Evolutionary conservation across 345 rosid species (phyloP).

Genomic region (Limnanthes douglasii): DNA sequence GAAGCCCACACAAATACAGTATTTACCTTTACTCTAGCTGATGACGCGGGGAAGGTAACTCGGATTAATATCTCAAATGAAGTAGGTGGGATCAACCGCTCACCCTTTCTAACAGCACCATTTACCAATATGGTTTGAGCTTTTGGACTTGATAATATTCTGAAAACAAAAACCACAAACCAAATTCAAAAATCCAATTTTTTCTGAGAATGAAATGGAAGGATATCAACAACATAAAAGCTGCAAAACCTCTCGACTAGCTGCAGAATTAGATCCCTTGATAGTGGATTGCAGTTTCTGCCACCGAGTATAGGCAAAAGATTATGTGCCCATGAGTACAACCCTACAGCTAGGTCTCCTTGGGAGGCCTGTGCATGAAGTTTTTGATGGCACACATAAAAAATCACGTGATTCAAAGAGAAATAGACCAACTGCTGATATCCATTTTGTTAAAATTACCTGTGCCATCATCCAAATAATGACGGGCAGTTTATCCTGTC

Average conservation of each 20-base stretch:
- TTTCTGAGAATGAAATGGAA: not conserved
- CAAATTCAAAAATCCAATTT: conserved; percentile 3
- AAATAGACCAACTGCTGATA: not conserved
- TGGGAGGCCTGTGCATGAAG: conserved; percentile 33
- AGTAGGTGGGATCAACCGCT: conserved; percentile 51
- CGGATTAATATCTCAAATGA: conserved; percentile 43
- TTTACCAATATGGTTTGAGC: conserved; percentile 52
- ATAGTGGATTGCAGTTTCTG: conserved; percentile 51
- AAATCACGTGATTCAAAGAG: conserved; percentile 1
- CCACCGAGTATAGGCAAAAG: conserved; percentile 32
- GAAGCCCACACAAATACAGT: no score
- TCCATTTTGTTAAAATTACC: conserved; percentile 15
- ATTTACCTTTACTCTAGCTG: conserved; percentile 51
- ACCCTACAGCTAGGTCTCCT: conserved; percentile 57
- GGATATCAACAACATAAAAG: not conserved
- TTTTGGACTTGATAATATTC: conserved; percentile 47
- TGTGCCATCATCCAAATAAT: conserved; percentile 62
- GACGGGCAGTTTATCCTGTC: conserved; percentile 65
- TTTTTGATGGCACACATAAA: not conserved
- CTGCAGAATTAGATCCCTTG: conserved; percentile 65
- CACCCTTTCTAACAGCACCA: conserved; percentile 61
- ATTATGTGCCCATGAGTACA: conserved; percentile 45
- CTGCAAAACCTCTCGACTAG: conserved; percentile 25
- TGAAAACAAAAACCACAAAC: conserved; percentile 7
- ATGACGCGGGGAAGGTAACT: conserved; percentile 47